Evolutionary conservation across 1,284 basidiomycete species (phyloP).

Genomic region (Earliella scabrosa): DNA sequence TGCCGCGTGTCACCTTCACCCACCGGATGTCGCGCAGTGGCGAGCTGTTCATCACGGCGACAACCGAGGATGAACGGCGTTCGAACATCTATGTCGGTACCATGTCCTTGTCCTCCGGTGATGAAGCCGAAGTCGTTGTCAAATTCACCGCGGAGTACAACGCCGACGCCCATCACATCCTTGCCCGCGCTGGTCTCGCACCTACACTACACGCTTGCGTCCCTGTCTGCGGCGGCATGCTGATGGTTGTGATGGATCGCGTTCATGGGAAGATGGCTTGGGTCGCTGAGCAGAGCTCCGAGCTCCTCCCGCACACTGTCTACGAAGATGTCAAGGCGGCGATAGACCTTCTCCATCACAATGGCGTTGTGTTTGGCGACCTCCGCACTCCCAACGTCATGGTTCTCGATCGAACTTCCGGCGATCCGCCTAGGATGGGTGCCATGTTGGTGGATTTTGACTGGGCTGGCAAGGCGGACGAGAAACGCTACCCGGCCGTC

Average conservation of each 20-base stretch:
- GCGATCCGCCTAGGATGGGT: neutral
- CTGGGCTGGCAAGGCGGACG: neutral
- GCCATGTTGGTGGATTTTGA: constrained; percentile 1
- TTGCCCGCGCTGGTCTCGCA: constrained; percentile 1
- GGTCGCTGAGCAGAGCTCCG: neutral
- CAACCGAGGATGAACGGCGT: no score
- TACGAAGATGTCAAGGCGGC: constrained; percentile 5
- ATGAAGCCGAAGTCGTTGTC: neutral
- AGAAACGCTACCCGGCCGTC: neutral
- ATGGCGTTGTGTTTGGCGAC: constrained; percentile 16
- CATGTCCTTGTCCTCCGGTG: neutral
- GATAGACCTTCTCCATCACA: constrained; percentile 2
- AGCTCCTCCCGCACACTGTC: neutral
- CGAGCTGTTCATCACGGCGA: neutral
- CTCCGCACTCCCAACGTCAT: constrained; percentile 11
- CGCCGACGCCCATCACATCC: constrained; percentile 7
- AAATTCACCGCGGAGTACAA: constrained; percentile 11
- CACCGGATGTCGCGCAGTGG: neutral
- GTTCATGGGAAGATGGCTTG: constrained; percentile 2
- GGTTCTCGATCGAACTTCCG: neutral
- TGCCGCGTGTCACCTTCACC: neutral
- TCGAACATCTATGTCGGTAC: neutral
- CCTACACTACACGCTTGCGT: constrained; percentile 4
- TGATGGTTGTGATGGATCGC: constrained; percentile 16
- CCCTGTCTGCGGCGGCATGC: constrained; percentile 5